A percentile compares a stretch with the other conserved stretches of the same genome.
Evolutionary conservation across 441 rosid species (phyloP).

Genomic region (Adansonia madagascariensis): DNA sequence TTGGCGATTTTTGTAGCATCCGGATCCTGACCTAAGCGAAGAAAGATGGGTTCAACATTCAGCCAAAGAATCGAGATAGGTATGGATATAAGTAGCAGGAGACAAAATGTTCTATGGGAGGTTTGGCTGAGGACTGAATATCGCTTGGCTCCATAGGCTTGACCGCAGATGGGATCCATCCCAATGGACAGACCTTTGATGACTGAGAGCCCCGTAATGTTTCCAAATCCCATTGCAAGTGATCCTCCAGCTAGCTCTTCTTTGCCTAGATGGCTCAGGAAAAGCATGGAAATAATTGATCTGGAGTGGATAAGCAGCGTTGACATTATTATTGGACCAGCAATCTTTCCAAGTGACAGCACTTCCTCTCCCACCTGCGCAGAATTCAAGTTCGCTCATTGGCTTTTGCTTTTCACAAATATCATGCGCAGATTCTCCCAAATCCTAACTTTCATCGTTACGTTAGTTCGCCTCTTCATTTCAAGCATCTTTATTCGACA

Average conservation of each 20-base stretch:
- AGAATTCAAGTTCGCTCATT: constrained; percentile 5
- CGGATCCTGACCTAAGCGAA: constrained; percentile 66
- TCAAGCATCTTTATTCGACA: too few relatives aligned
- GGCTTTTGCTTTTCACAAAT: neutral
- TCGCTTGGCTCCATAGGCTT: constrained; percentile 80
- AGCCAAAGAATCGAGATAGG: constrained; percentile 70
- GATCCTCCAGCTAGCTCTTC: constrained; percentile 84
- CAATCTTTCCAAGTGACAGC: constrained; percentile 60
- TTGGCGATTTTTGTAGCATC: constrained; percentile 66
- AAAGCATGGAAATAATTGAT: constrained; percentile 76
- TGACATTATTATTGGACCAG: constrained; percentile 70
- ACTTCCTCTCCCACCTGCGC: constrained; percentile 77
- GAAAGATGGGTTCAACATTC: constrained; percentile 67
- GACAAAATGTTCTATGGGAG: constrained; percentile 57
- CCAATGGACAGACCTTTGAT: constrained; percentile 78
- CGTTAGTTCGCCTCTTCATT: too few relatives aligned
- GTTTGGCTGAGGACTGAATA: constrained; percentile 74
- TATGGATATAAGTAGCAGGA: constrained; percentile 54
- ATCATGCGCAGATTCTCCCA: too few relatives aligned
- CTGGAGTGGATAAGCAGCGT: constrained; percentile 73
- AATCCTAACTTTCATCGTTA: too few relatives aligned
- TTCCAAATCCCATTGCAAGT: constrained; percentile 77
- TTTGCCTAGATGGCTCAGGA: constrained; percentile 71
- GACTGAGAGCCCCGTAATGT: constrained; percentile 81
- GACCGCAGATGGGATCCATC: constrained; percentile 88